These are phyloP conservation scores for Laguncularia racemosa DNA, from an alignment of 345 rosid genomes.

Conservation along the genomic window DNA sequence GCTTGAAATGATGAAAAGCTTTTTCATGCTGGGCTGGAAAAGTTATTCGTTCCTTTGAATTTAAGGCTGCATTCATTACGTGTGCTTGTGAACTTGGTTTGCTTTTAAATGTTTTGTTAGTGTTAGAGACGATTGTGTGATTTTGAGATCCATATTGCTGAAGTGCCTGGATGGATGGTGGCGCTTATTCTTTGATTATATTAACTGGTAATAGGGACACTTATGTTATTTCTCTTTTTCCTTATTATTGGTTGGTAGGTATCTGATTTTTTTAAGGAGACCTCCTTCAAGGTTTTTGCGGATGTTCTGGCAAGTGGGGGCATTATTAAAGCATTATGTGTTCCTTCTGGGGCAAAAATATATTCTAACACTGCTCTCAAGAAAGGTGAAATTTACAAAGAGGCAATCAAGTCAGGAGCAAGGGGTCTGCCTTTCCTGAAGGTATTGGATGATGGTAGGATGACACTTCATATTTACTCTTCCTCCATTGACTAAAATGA, in stretches of 20 bases:
- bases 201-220: not conserved
- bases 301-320: constrained; percentile 70
- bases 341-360: constrained; percentile 63
- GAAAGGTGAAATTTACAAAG: constrained; percentile 79
- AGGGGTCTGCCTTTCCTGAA: constrained; percentile 93
- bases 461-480: constrained; percentile 1
- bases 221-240: not conserved
- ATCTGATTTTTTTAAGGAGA: constrained; percentile 56
- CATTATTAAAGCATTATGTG: constrained; percentile 64
- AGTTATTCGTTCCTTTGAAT: no score
- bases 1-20: no score
- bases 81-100: no score
- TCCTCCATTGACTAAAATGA: constrained; percentile 2
- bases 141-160: no score
- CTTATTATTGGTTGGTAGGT: constrained; percentile 38
- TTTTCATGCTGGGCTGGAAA: no score
- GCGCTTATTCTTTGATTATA: no score
- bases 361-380: constrained; percentile 87
- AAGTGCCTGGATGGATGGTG: no score
- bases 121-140: no score
- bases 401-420: constrained; percentile 92
- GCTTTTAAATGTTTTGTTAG: no score
- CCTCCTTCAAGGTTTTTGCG: constrained; percentile 70
- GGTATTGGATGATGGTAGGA: constrained; percentile 79
- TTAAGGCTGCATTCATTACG: no score